These are phyloP conservation scores for Nigrograna mackinnonii DNA, from an alignment of 2,329 filamentous ascomycete species.

Conservation along the genomic window DNA sequence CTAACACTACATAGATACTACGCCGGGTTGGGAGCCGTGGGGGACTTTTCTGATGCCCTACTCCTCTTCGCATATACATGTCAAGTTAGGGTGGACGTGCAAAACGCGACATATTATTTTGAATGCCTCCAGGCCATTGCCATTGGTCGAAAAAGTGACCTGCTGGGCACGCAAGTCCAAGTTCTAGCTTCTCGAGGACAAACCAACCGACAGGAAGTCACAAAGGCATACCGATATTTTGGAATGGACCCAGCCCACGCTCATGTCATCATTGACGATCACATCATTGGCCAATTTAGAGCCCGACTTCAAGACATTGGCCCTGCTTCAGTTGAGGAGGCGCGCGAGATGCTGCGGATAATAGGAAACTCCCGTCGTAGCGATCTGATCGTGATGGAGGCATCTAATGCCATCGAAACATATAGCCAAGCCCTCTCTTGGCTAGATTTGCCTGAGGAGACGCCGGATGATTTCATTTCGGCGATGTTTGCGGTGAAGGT, in stretches of 20 bases:
- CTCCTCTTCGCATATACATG: slow-evolving; percentile 65
- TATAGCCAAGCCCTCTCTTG: slow-evolving; percentile 66
- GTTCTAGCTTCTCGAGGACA: slow-evolving; percentile 62
- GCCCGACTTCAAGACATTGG: slow-evolving; percentile 61
- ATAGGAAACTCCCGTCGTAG: slow-evolving; percentile 64
- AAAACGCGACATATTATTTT: slow-evolving; percentile 63
- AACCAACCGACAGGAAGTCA: slow-evolving; percentile 60
- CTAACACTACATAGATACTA: slow-evolving; percentile 49
- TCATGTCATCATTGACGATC: slow-evolving; percentile 56
- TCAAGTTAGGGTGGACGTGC: slow-evolving; percentile 60
- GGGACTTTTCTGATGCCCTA: slow-evolving; percentile 65
- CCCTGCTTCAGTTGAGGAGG: slow-evolving; percentile 57
- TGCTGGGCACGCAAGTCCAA: slow-evolving; percentile 61
- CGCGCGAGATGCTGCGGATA: slow-evolving; percentile 59
- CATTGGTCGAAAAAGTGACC: slow-evolving; percentile 57
- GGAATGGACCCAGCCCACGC: slow-evolving; percentile 51
- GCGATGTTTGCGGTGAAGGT: slow-evolving; percentile 63
- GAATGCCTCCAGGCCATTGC: slow-evolving; percentile 67
- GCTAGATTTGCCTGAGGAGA: slow-evolving; percentile 54
- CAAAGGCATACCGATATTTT: slow-evolving; percentile 62
- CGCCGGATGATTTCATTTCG: slow-evolving; percentile 60
- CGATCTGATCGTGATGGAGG: slow-evolving; percentile 59
- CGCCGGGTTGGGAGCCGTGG: slow-evolving; percentile 64
- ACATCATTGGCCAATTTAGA: slow-evolving; percentile 65
- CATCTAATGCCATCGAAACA: slow-evolving; percentile 63